phyloP scores from a whole-genome alignment of 2,329 filamentous ascomycete species.

The Fusarium virguliforme region DNA sequence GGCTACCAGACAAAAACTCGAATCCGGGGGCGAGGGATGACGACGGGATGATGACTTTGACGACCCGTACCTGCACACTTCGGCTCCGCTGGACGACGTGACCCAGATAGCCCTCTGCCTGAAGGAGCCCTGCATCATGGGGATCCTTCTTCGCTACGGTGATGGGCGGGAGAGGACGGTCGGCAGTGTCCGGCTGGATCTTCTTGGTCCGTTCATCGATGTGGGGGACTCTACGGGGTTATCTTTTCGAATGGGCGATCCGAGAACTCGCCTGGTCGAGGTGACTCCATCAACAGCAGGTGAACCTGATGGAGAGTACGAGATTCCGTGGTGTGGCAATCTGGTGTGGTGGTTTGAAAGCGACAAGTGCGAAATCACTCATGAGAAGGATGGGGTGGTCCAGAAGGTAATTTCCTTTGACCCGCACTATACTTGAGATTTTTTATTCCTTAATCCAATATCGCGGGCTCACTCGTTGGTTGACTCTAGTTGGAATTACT shows the following conservation, averaged over 20 bases:
- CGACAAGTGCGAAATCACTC: neutral
- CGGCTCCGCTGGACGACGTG: neutral
- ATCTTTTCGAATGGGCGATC: neutral
- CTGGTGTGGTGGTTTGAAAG: neutral
- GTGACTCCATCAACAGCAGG: neutral
- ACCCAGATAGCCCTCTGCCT: neutral
- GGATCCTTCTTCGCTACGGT: neutral
- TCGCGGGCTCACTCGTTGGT: neutral
- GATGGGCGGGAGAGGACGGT: neutral
- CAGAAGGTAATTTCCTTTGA: no score
- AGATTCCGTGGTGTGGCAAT: neutral
- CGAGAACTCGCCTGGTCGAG: neutral
- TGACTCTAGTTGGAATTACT: neutral
- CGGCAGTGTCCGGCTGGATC: slow-evolving; percentile 2
- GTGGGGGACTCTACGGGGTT: neutral
- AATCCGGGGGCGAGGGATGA: neutral
- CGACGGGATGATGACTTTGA: neutral
- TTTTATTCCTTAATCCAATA: neutral
- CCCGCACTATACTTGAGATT: no score
- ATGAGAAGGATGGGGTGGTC: neutral
- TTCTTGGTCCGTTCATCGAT: neutral
- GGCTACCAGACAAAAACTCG: neutral
- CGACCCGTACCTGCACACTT: slow-evolving; percentile 1
- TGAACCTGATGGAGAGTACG: neutral
- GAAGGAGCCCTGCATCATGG: neutral